These are phyloP conservation scores for Dipodascopsis tothii DNA, from an alignment of 805 yeast species.

Conservation along the genomic window DNA sequence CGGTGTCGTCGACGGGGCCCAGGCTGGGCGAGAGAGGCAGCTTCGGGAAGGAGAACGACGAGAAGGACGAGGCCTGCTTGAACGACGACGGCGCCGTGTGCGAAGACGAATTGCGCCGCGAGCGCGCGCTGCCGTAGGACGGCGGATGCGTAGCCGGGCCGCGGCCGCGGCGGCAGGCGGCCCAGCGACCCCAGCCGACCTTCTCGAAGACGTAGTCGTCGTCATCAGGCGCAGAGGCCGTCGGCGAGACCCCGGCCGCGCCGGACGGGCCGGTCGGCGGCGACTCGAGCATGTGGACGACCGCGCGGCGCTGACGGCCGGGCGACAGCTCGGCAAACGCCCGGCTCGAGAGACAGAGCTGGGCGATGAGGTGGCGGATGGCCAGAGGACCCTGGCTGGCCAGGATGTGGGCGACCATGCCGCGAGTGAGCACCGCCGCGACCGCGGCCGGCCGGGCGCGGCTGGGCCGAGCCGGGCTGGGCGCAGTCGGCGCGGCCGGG, in stretches of 20 bases:
- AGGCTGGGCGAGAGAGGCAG: background rate
- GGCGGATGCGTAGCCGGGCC: too few species aligned
- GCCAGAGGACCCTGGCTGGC: constrained; percentile 78
- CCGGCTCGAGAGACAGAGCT: constrained; percentile 63
- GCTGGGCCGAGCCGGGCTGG: background rate
- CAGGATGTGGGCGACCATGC: constrained; percentile 50
- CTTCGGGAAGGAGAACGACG: background rate
- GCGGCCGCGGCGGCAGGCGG: constrained; percentile 48
- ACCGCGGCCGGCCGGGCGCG: background rate
- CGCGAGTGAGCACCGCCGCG: background rate
- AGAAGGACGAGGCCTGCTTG: background rate
- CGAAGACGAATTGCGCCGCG: too few species aligned
- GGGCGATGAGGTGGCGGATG: constrained; percentile 79
- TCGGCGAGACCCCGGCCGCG: too few species aligned
- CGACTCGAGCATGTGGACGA: background rate
- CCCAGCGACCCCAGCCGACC: constrained; percentile 99
- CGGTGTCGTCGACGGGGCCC: background rate
- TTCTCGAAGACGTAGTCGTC: constrained; percentile 64
- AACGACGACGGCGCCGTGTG: background rate
- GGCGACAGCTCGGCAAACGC: constrained; percentile 72
- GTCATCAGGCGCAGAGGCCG: too few species aligned
- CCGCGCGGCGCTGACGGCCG: constrained; percentile 30
- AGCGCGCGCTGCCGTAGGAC: too few species aligned
- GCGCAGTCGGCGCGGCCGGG: background rate
- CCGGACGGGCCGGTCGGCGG: constrained; percentile 5